Evolutionary conservation across 371 early-diverging fungal genomes (phyloP).

Genomic region (Nematocida sp.): DNA sequence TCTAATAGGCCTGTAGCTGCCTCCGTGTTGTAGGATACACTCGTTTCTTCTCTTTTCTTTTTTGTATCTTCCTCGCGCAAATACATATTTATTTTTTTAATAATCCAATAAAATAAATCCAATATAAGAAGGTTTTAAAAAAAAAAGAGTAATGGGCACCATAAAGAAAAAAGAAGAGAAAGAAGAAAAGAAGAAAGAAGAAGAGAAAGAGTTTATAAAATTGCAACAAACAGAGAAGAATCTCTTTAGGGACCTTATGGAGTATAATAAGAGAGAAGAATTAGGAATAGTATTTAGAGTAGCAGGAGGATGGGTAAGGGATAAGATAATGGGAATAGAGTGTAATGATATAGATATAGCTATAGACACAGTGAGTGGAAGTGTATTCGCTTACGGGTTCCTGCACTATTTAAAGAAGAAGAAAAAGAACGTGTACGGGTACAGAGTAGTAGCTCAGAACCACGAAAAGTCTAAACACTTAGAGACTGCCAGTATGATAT

Average conservation of each 20-base stretch:
- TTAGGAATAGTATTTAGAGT: slow-evolving; percentile 55
- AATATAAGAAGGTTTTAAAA: too few species aligned
- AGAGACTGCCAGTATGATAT: slow-evolving; percentile 83
- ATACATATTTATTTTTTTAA: too few species aligned
- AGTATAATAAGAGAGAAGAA: slow-evolving; percentile 26
- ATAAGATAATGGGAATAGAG: slow-evolving; percentile 76
- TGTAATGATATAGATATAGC: slow-evolving; percentile 91
- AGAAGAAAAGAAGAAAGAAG: too few species aligned
- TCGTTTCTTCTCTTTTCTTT: too few species aligned
- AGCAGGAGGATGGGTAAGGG: slow-evolving; percentile 67
- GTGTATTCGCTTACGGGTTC: slow-evolving; percentile 76
- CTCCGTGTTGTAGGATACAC: too few species aligned
- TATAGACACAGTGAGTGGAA: slow-evolving; percentile 85
- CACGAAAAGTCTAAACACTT: slow-evolving; percentile 94
- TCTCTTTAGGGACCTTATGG: slow-evolving; percentile 30
- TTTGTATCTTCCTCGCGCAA: too few species aligned
- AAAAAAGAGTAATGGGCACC: too few species aligned
- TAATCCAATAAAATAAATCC: too few species aligned
- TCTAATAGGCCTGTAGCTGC: too few species aligned
- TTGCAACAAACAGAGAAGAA: slow-evolving; percentile 26
- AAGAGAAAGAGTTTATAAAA: too few species aligned
- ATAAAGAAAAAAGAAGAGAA: too few species aligned
- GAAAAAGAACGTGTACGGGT: slow-evolving; percentile 56
- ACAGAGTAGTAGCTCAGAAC: slow-evolving; percentile 68
- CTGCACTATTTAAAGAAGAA: slow-evolving; percentile 72